Conservation (phyloP, 2,329 filamentous ascomycete genomes). For the Trichoderma citrinoviride region DNA sequence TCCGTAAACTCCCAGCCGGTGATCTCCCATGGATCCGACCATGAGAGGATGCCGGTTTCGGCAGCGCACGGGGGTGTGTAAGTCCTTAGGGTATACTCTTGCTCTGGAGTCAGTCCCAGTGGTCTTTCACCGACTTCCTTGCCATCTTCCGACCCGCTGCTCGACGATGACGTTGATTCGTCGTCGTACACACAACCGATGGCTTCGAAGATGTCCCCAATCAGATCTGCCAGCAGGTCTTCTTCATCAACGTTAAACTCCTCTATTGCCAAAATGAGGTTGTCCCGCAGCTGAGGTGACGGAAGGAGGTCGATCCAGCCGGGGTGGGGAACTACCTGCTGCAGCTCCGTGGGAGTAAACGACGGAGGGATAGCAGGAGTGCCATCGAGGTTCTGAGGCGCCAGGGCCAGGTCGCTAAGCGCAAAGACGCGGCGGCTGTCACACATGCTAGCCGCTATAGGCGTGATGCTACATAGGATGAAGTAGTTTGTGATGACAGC, state of each 20-base stretch:
- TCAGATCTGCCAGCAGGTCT: slow-evolving; percentile 22
- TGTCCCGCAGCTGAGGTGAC: slow-evolving; percentile 25
- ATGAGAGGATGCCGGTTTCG: slow-evolving; percentile 23
- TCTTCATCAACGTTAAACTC: slow-evolving; percentile 23
- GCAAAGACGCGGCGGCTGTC: slow-evolving; percentile 9
- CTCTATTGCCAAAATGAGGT: slow-evolving; percentile 24
- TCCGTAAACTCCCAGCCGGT: slow-evolving; percentile 18
- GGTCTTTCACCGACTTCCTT: not conserved
- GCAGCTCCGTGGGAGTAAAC: slow-evolving; percentile 24
- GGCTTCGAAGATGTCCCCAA: slow-evolving; percentile 19
- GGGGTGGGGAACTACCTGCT: slow-evolving; percentile 23
- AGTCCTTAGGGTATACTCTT: not conserved
- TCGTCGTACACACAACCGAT: not conserved
- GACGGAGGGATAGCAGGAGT: slow-evolving; percentile 17
- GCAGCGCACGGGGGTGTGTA: not conserved
- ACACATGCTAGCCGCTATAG: slow-evolving; percentile 19
- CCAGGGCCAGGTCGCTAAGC: not conserved
- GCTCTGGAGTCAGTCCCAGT: not conserved
- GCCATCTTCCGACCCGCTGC: not conserved
- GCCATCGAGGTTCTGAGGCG: not conserved
- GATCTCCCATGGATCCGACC: slow-evolving; percentile 26
- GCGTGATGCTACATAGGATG: slow-evolving; percentile 23
- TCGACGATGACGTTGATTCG: not conserved
- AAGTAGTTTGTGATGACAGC: slow-evolving; percentile 28
- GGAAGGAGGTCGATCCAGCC: slow-evolving; percentile 27